phyloP scores from a whole-genome alignment of 2,329 filamentous ascomycete genomes.

The Albophoma yamanashiensis region DNA sequence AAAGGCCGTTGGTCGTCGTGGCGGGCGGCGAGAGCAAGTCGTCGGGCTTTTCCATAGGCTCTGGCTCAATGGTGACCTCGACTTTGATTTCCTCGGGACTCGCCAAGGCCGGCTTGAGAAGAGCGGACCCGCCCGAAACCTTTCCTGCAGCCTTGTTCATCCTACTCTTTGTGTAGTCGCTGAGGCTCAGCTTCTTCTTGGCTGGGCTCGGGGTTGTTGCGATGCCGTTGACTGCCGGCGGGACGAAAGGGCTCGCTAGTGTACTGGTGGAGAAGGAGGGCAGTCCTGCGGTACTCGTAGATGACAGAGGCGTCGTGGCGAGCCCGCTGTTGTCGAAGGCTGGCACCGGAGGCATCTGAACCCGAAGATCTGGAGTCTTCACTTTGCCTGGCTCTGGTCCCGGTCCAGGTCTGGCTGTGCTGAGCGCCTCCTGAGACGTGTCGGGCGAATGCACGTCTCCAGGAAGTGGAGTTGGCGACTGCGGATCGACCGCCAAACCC shows the following conservation, averaged over 20 bases:
- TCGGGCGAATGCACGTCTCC: slow-evolving; percentile 19
- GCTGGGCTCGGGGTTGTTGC: slow-evolving; percentile 44
- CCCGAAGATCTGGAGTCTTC: slow-evolving; percentile 35
- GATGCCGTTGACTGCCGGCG: slow-evolving; percentile 30
- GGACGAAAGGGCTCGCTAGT: slow-evolving; percentile 31
- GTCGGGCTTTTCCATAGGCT: slow-evolving; percentile 16
- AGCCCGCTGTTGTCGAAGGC: slow-evolving; percentile 31
- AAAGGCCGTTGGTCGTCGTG: slow-evolving; percentile 14
- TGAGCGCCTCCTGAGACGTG: slow-evolving; percentile 17
- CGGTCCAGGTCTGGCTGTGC: slow-evolving; percentile 1
- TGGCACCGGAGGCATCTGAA: slow-evolving; percentile 48
- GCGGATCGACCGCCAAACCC: slow-evolving; percentile 10
- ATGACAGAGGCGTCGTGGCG: slow-evolving; percentile 35
- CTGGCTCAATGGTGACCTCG: slow-evolving; percentile 21
- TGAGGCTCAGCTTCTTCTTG: slow-evolving; percentile 58
- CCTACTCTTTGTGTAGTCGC: slow-evolving; percentile 52
- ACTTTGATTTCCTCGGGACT: slow-evolving; percentile 25
- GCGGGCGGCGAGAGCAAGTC: slow-evolving; percentile 11
- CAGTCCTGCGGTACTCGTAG: slow-evolving; percentile 30
- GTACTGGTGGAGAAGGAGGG: slow-evolving; percentile 36
- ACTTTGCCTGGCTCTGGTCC: slow-evolving; percentile 14
- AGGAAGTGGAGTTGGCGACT: slow-evolving; percentile 11
- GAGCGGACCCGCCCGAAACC: slow-evolving; percentile 13
- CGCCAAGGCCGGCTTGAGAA: slow-evolving; percentile 22
- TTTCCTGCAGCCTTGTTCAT: slow-evolving; percentile 42